Conservation (phyloP, 306 rosid species). For the Hylodesmum podocarpum region DNA sequence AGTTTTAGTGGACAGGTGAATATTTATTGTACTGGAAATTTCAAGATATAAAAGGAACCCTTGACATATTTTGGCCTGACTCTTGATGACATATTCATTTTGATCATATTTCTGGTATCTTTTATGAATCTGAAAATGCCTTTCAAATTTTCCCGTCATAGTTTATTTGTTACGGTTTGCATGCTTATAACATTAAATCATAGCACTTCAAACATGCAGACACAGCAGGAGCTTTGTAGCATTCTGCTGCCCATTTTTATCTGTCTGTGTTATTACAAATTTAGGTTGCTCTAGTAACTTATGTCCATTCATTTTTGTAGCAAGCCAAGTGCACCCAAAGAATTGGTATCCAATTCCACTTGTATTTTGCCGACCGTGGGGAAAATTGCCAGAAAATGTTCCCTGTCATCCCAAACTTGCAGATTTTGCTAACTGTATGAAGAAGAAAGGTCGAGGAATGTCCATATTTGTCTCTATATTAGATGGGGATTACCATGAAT, state of each 20-base stretch:
- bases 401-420: constrained; percentile 99
- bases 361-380: constrained; percentile 99
- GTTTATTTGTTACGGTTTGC: not conserved
- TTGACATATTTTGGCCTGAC: constrained; percentile 3
- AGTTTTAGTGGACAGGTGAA: not conserved
- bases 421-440: constrained; percentile 97
- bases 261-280: not conserved
- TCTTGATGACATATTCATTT: not conserved
- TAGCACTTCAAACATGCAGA: not conserved
- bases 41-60: not conserved
- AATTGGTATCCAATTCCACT: constrained; percentile 99
- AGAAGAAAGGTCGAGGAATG: constrained; percentile 99
- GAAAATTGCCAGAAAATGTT: constrained; percentile 95
- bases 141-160: not conserved
- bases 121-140: not conserved
- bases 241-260: not conserved
- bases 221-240: not conserved
- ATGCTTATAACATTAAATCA: not conserved
- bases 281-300: constrained; percentile 19
- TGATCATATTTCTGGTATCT: not conserved
- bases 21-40: not conserved
- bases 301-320: constrained; percentile 47
- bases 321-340: constrained; percentile 97
- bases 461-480: constrained; percentile 89
- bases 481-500: constrained; percentile 94